Conservation (phyloP, 2,329 filamentous ascomycete genomes). For the Xylaria sp. region DNA sequence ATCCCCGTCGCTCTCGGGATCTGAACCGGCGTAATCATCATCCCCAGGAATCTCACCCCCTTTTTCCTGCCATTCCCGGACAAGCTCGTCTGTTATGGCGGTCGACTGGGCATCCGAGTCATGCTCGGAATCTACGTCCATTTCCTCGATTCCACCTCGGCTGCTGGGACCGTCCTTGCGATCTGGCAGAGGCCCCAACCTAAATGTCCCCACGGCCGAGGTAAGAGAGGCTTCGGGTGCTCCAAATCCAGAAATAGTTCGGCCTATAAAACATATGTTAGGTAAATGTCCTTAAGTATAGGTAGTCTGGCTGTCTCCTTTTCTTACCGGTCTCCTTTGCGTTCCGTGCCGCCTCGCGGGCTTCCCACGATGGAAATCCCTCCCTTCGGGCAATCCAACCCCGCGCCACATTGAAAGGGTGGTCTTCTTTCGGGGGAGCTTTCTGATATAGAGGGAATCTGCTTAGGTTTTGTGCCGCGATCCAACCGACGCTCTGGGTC, state of each 20-base stretch:
- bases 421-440: constrained; percentile 12
- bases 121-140: constrained; percentile 1
- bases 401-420: constrained; percentile 32
- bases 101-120: constrained; percentile 6
- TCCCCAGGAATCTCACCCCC: constrained; percentile 33
- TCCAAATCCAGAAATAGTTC: not conserved
- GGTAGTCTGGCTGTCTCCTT: constrained; percentile 1
- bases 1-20: constrained; percentile 20
- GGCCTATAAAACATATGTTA: not conserved
- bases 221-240: constrained; percentile 2
- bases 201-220: not conserved
- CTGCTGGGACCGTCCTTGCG: not conserved
- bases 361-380: constrained; percentile 30
- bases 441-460: constrained; percentile 29
- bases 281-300: too few species aligned
- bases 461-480: constrained; percentile 23
- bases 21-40: constrained; percentile 29
- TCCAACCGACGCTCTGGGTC: constrained; percentile 29
- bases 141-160: not conserved
- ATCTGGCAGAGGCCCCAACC: not conserved
- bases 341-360: constrained; percentile 23
- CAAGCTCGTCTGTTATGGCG: constrained; percentile 17
- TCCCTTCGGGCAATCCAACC: constrained; percentile 33
- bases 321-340: constrained; percentile 12
- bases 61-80: constrained; percentile 20